A percentile compares a stretch with the other conserved stretches of the same genome.
Conservation (phyloP, 2,329 filamentous ascomycete species). For the Aspergillus pseudoglaucus region DNA sequence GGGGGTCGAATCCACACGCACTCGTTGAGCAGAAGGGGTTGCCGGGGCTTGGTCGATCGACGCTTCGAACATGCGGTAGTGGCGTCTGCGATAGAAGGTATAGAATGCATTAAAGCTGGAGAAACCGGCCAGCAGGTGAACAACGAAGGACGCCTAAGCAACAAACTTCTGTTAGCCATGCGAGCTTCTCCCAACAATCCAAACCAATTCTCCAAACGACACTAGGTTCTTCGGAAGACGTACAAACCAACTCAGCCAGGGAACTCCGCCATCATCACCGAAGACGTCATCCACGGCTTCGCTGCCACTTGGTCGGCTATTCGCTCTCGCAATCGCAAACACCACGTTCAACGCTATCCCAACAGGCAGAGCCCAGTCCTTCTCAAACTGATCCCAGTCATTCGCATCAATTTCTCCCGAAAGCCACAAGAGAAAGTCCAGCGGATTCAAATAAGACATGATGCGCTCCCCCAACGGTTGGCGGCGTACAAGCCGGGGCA, state of each 20-base stretch:
- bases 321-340: constrained; percentile 77
- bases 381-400: constrained; percentile 75
- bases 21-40: constrained; percentile 81
- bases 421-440: constrained; percentile 83
- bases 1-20: constrained; percentile 80
- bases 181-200: background rate
- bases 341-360: constrained; percentile 70
- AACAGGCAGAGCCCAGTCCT: constrained; percentile 66
- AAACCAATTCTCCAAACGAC: constrained; percentile 1
- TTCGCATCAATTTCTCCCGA: constrained; percentile 88
- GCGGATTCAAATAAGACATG: constrained; percentile 71
- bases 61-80: constrained; percentile 87
- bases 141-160: constrained; percentile 58
- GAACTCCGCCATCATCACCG: constrained; percentile 56
- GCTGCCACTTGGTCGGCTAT: constrained; percentile 50
- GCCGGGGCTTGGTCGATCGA: constrained; percentile 67
- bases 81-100: constrained; percentile 71
- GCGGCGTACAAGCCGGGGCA: constrained; percentile 77
- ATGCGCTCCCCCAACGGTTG: constrained; percentile 75
- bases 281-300: constrained; percentile 74
- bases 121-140: constrained; percentile 61
- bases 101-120: constrained; percentile 74
- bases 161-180: constrained; percentile 7
- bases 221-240: constrained; percentile 18
- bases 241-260: constrained; percentile 64